Evolutionary conservation across 179 eudicot species (phyloP).

Genomic region (Monotropa hypopitys): DNA sequence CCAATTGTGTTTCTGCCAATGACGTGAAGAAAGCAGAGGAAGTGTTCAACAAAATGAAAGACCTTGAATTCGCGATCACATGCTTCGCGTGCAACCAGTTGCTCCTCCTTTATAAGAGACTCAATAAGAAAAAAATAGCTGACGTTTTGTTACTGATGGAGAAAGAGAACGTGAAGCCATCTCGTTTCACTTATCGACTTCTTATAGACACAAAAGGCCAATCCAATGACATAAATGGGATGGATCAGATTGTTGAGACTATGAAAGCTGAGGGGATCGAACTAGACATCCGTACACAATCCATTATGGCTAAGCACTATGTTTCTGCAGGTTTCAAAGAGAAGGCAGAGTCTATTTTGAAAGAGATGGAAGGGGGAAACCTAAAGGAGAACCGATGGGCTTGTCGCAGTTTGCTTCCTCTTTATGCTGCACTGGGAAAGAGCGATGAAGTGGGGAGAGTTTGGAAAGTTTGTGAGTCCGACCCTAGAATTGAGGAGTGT

Average conservation of each 20-base stretch:
- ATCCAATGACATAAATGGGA: conserved; percentile 50
- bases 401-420: conserved; percentile 32
- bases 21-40: conserved; percentile 51
- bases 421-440: conserved; percentile 60
- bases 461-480: conserved; percentile 47
- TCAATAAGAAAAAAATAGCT: conserved; percentile 60
- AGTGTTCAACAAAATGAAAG: conserved; percentile 73
- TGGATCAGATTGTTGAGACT: conserved; percentile 73
- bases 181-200: conserved; percentile 48
- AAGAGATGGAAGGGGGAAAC: conserved; percentile 57
- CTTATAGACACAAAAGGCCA: conserved; percentile 73
- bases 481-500: conserved; percentile 30
- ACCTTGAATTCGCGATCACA: conserved; percentile 36
- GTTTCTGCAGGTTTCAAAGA: conserved; percentile 43
- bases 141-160: conserved; percentile 72
- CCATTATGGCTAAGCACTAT: conserved; percentile 53
- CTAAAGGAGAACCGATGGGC: conserved; percentile 22
- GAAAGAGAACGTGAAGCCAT: conserved; percentile 60
- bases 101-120: conserved; percentile 61
- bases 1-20: conserved; percentile 35
- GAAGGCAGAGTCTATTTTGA: conserved; percentile 52
- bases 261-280: conserved; percentile 71
- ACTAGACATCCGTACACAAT: conserved; percentile 23
- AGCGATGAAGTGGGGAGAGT: conserved; percentile 57
- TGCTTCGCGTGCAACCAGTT: conserved; percentile 61